Conservation (phyloP, 2,329 filamentous ascomycete species). For the Fusarium albosuccineum region DNA sequence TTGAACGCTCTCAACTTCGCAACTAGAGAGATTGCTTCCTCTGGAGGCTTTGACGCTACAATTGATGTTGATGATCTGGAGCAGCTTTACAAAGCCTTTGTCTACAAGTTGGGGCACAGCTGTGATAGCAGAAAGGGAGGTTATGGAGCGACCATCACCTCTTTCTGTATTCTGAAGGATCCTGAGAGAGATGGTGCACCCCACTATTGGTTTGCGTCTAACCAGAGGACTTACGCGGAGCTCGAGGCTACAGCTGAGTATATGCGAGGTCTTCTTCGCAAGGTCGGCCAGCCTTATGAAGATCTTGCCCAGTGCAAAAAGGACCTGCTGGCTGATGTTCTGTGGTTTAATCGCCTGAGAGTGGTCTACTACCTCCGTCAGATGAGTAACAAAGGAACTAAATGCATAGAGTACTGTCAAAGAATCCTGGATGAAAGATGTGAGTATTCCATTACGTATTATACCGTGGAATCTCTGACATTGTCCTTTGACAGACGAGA, state of each 20-base stretch:
- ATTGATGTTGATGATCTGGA: constrained; percentile 12
- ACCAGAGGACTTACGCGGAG: constrained; percentile 25
- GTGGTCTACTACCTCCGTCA: constrained; percentile 13
- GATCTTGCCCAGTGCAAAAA: not conserved
- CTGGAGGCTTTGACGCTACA: not conserved
- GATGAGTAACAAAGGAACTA: not conserved
- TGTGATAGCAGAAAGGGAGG: constrained; percentile 22
- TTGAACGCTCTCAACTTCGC: constrained; percentile 17
- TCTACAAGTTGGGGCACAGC: constrained; percentile 33
- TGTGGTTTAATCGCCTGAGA: constrained; percentile 24
- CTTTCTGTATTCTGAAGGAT: constrained; percentile 39
- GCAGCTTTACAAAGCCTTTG: constrained; percentile 25
- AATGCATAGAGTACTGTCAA: not conserved
- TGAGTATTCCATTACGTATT: not conserved
- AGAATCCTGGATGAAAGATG: not conserved
- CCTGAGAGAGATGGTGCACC: constrained; percentile 19
- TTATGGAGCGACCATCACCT: constrained; percentile 32
- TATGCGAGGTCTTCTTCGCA: constrained; percentile 7
- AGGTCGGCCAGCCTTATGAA: not conserved
- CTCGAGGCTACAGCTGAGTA: constrained; percentile 14
- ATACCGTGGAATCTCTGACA: not conserved
- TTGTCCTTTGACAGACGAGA: not conserved
- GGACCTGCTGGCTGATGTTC: constrained; percentile 10
- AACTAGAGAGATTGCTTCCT: not conserved
- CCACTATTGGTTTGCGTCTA: constrained; percentile 46